Conservation (phyloP, 2,329 filamentous ascomycete species). For the Fusarium begoniae region DNA sequence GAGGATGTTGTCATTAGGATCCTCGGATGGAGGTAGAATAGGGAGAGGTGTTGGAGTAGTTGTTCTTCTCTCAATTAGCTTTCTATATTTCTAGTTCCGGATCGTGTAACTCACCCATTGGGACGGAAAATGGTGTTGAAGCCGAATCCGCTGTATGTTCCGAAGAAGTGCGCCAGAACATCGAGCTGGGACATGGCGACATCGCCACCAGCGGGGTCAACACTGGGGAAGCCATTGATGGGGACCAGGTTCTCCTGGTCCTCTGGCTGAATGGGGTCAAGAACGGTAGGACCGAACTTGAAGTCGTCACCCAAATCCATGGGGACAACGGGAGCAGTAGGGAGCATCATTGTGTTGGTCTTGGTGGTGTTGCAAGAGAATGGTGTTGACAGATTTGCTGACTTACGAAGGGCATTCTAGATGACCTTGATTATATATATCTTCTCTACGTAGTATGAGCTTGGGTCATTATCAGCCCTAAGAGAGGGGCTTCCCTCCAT, state of each 20-base stretch:
- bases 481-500: background rate
- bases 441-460: background rate
- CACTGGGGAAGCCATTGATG: conserved; percentile 8
- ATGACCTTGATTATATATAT: background rate
- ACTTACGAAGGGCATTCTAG: background rate
- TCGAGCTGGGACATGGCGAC: conserved; percentile 26
- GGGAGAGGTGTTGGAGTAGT: conserved; percentile 30
- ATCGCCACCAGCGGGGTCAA: background rate
- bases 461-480: background rate
- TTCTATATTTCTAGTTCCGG: too few species aligned
- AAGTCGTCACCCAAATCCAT: conserved; percentile 24
- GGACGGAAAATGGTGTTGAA: conserved; percentile 53
- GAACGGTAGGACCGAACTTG: conserved; percentile 26
- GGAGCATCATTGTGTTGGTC: conserved; percentile 2
- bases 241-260: background rate
- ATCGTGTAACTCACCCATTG: background rate
- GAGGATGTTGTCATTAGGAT: conserved; percentile 45
- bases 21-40: conserved; percentile 11
- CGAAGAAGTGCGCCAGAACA: conserved; percentile 41
- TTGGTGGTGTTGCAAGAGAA: background rate
- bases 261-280: conserved; percentile 23
- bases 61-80: background rate
- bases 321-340: conserved; percentile 18
- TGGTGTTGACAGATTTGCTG: too few species aligned
- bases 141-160: conserved; percentile 46